These are phyloP conservation scores for Monilinia polystroma DNA, from an alignment of 2,329 filamentous ascomycete species.

Conservation along the genomic window DNA sequence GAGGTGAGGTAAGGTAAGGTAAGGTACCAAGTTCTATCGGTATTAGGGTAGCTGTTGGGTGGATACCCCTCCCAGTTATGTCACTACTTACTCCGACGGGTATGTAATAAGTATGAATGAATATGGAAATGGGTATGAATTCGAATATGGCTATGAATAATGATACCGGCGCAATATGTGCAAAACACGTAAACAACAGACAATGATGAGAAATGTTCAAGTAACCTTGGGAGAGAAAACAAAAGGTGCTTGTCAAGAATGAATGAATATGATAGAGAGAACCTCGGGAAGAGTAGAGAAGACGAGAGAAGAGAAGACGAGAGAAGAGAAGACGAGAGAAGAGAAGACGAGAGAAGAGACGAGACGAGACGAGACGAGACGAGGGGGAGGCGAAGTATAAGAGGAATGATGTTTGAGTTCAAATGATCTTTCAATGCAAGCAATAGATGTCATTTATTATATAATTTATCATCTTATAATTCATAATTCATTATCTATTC, in stretches of 20 bases:
- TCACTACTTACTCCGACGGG: not conserved
- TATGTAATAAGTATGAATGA: no score
- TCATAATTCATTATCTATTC: no score
- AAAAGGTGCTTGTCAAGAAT: constrained; percentile 1
- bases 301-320: no score
- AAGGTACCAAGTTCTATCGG: constrained; percentile 5
- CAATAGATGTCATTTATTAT: no score
- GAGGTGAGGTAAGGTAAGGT: not conserved
- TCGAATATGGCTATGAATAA: not conserved
- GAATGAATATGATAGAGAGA: not conserved
- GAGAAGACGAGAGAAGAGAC: no score
- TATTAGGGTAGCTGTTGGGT: constrained; percentile 18
- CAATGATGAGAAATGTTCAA: not conserved
- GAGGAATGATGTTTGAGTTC: no score
- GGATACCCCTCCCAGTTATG: constrained; percentile 21
- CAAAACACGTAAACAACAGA: not conserved
- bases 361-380: no score
- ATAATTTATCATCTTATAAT: no score
- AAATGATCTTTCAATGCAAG: no score
- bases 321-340: no score
- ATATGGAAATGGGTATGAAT: not conserved
- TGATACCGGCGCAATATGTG: constrained; percentile 16
- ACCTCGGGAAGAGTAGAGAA: not conserved
- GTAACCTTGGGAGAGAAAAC: not conserved
- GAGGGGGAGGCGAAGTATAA: not conserved